Percentiles rank a stretch among this genome's conserved stretches.
These are phyloP conservation scores for Kalmusia sp. DNA, from an alignment of 2,329 filamentous ascomycete genomes.

Conservation along the genomic window DNA sequence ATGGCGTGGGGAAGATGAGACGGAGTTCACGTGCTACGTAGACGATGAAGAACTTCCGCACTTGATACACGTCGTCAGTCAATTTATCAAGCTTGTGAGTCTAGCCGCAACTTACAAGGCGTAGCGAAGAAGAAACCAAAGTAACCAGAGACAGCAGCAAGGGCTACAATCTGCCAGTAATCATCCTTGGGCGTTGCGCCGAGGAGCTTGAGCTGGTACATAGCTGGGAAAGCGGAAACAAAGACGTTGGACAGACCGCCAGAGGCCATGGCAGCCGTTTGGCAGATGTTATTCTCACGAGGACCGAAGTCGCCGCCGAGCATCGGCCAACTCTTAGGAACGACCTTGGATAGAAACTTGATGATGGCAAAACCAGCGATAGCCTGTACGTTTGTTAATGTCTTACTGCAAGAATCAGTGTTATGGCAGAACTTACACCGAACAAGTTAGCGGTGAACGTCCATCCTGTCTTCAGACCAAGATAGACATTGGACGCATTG, in stretches of 20 bases:
- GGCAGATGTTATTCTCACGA: conserved; percentile 68
- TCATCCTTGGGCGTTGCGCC: conserved; percentile 58
- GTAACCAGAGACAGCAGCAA: conserved; percentile 68
- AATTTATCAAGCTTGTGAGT: neutral
- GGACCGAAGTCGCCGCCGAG: conserved; percentile 65
- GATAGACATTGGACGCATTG: conserved; percentile 68
- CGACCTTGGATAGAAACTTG: conserved; percentile 59
- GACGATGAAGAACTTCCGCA: conserved; percentile 73
- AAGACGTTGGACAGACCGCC: conserved; percentile 66
- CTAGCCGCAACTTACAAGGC: conserved; percentile 45
- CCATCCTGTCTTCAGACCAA: conserved; percentile 60
- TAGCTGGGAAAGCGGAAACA: conserved; percentile 65
- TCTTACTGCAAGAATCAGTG: neutral
- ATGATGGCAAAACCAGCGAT: conserved; percentile 68
- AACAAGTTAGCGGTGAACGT: conserved; percentile 48
- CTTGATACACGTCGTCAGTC: conserved; percentile 22
- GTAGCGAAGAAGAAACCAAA: conserved; percentile 71
- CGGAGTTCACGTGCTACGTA: conserved; percentile 67
- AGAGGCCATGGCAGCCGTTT: conserved; percentile 66
- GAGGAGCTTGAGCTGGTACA: conserved; percentile 64
- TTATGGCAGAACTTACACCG: conserved; percentile 24
- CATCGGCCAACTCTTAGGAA: conserved; percentile 57
- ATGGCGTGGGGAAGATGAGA: conserved; percentile 66
- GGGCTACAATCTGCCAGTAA: conserved; percentile 64
- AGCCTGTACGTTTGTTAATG: conserved; percentile 39